phyloP scores from a whole-genome alignment of 805 yeast species.

The Citeromyces nyonsensis region DNA sequence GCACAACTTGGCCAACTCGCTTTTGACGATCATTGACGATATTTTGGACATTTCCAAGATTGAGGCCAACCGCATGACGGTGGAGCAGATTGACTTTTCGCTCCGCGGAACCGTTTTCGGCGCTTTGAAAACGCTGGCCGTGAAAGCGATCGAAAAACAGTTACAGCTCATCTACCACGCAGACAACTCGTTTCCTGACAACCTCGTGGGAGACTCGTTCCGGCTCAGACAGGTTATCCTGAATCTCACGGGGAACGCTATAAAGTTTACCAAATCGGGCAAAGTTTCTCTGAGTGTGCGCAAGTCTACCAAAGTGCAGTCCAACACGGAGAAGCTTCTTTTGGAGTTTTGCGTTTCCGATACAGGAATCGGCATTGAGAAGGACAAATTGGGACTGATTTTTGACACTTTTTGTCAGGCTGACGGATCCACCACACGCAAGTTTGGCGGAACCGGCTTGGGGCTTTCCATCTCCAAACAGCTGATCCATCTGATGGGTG shows the following conservation, averaged over 20 bases:
- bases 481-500: constrained; percentile 82
- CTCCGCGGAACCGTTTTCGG: constrained; percentile 81
- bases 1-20: constrained; percentile 73
- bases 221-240: constrained; percentile 77
- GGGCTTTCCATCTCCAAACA: constrained; percentile 83
- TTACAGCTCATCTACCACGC: constrained; percentile 67
- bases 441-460: constrained; percentile 87
- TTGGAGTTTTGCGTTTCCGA: constrained; percentile 77
- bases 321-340: constrained; percentile 27
- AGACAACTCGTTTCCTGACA: constrained; percentile 80
- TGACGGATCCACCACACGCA: constrained; percentile 85
- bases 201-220: constrained; percentile 78
- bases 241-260: constrained; percentile 81
- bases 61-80: constrained; percentile 89
- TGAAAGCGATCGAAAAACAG: constrained; percentile 78
- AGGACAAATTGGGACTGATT: constrained; percentile 71
- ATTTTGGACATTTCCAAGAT: constrained; percentile 85
- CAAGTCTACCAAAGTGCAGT: constrained; percentile 22
- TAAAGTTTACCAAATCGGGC: constrained; percentile 74
- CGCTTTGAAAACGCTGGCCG: constrained; percentile 79
- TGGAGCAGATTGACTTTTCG: constrained; percentile 78
- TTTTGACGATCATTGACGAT: constrained; percentile 79
- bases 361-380: constrained; percentile 82
- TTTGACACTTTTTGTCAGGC: constrained; percentile 89
- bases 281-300: constrained; percentile 66